Evolutionary conservation across 331 rosid species (phyloP).

Genomic region (Arachis monticola): DNA sequence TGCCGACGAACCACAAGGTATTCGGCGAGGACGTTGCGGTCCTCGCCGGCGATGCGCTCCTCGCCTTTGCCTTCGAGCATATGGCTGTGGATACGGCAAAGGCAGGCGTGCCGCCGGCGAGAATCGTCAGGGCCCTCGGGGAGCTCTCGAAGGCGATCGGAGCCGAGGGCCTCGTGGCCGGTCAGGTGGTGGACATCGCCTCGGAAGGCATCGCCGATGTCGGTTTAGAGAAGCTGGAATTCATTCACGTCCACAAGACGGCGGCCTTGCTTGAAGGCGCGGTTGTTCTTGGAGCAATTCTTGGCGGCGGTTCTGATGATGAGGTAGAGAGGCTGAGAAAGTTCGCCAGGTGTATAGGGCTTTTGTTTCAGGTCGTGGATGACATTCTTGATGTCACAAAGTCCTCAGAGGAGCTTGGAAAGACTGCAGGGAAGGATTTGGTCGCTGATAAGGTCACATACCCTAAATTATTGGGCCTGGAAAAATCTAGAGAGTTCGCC

Average conservation of each 20-base stretch:
- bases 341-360: conserved; percentile 69
- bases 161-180: conserved; percentile 78
- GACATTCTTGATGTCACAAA: conserved; percentile 89
- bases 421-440: conserved; percentile 90
- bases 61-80: conserved; percentile 81
- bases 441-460: conserved; percentile 85
- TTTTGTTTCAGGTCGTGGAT: conserved; percentile 90
- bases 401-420: conserved; percentile 82
- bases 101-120: conserved; percentile 44
- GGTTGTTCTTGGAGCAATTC: conserved; percentile 72
- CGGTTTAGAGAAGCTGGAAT: conserved; percentile 70
- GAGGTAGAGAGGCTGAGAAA: conserved; percentile 70
- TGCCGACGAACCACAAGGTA: conserved; percentile 82
- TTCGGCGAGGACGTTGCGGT: conserved; percentile 91
- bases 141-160: conserved; percentile 77
- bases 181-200: conserved; percentile 76
- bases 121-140: conserved; percentile 61
- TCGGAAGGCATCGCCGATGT: conserved; percentile 70
- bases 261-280: conserved; percentile 76
- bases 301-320: conserved; percentile 75
- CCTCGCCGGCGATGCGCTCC: conserved; percentile 81
- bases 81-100: conserved; percentile 61
- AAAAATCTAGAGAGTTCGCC: conserved; percentile 78
- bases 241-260: conserved; percentile 81
- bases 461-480: conserved; percentile 79